phyloP scores from a whole-genome alignment of 768 basidiomycete species.

The Tricholoma sp. region DNA sequence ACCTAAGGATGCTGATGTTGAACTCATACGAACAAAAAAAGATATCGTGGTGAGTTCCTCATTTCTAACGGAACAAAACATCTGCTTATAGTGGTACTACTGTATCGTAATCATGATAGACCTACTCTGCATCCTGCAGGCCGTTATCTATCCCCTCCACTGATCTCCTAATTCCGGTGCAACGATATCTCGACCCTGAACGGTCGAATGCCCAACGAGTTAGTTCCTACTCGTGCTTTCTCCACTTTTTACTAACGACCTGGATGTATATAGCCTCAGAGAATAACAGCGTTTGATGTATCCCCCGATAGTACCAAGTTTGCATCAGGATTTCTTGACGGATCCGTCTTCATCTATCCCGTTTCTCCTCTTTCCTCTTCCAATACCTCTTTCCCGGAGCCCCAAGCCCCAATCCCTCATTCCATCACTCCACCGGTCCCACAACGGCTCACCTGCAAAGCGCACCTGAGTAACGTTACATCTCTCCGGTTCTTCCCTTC shows the following conservation, averaged over 20 bases:
- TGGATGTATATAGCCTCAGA: slow-evolving; percentile 33
- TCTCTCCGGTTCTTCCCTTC: slow-evolving; percentile 66
- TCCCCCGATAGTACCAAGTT: slow-evolving; percentile 54
- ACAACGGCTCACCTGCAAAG: slow-evolving; percentile 27
- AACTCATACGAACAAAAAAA: slow-evolving; percentile 24
- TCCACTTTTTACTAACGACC: background rate
- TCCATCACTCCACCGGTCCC: slow-evolving; percentile 22
- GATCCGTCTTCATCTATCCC: slow-evolving; percentile 49
- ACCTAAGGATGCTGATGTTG: slow-evolving; percentile 42
- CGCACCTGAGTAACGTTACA: slow-evolving; percentile 52
- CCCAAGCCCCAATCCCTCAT: slow-evolving; percentile 13
- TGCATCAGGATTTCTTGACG: slow-evolving; percentile 58
- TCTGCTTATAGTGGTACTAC: background rate
- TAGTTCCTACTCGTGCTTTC: slow-evolving; percentile 11
- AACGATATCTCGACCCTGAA: slow-evolving; percentile 44
- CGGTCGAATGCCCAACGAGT: slow-evolving; percentile 37
- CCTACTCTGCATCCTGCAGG: slow-evolving; percentile 43
- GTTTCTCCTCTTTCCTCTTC: slow-evolving; percentile 19
- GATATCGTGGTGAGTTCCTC: slow-evolving; percentile 23
- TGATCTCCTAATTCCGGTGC: slow-evolving; percentile 42
- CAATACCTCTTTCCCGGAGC: slow-evolving; percentile 7
- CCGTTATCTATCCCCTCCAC: slow-evolving; percentile 44
- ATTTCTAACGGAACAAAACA: too few species aligned
- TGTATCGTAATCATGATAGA: slow-evolving; percentile 14
- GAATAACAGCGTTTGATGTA: slow-evolving; percentile 62